Evolutionary conservation across 2,329 filamentous ascomycete genomes (phyloP).

Genomic region (Cadophora luteo-olivacea): DNA sequence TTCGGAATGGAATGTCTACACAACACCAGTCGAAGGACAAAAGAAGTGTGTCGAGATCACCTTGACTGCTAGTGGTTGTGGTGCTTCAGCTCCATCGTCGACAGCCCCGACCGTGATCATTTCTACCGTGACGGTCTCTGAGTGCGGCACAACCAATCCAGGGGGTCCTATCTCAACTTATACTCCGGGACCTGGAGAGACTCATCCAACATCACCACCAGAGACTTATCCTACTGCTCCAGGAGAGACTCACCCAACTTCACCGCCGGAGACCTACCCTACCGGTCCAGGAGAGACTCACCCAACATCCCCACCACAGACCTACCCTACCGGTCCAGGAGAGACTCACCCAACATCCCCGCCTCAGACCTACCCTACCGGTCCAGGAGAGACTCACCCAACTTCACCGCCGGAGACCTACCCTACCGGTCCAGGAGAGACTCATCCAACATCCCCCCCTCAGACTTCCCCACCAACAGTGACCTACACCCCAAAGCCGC

Average conservation of each 20-base stretch:
- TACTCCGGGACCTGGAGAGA: not conserved
- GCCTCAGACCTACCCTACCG: not conserved
- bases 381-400: not conserved
- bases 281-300: not conserved
- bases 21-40: slow-evolving; percentile 48
- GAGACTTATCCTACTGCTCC: not conserved
- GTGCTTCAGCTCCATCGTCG: slow-evolving; percentile 13
- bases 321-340: not conserved
- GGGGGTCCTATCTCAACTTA: slow-evolving; percentile 3
- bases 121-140: slow-evolving; percentile 28
- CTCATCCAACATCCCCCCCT: not conserved
- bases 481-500: not conserved
- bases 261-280: not conserved
- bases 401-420: not conserved
- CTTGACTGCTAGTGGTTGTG: slow-evolving; percentile 51
- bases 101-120: not conserved
- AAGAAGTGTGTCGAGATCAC: slow-evolving; percentile 57
- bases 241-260: not conserved
- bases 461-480: not conserved
- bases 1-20: slow-evolving; percentile 63
- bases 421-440: not conserved
- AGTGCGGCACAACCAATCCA: slow-evolving; percentile 19
- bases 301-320: not conserved
- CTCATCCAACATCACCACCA: not conserved
- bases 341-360: not conserved